Base-by-base conservation (phyloP, 2,329 filamentous ascomycete genomes). In the Berkeleyomyces rouxiae region DNA sequence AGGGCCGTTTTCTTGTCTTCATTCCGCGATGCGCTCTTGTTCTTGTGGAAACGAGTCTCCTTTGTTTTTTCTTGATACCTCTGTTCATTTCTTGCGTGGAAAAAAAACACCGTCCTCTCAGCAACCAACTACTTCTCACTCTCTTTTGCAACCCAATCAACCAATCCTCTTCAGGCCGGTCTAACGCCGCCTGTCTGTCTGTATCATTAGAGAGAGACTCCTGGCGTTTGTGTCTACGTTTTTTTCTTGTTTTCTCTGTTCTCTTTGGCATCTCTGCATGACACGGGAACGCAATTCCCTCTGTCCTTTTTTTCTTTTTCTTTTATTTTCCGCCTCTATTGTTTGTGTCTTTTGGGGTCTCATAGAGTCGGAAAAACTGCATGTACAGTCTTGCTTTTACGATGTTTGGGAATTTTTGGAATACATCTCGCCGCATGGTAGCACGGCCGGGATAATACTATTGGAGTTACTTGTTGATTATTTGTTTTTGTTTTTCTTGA, bases 381-480 rank as follows among this genome's bases (percentile, higher is more conserved):
- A 64, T 64, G 63, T 64, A 58, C 59, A 64, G 59, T 64, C 63
- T 62, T 64, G 63, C 63, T 64, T 59, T 59, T 59, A 51, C 39
- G 58, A n/a, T 63, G 43, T 58, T 58, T 58, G 53, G 51, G 51
- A 59, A 59, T 55, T 42, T 62, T 42, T 40, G 55, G 44, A 51
- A 44, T 43, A 36, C 46, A 10, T n/a, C 49, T 61, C 47, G 58
- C 13, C 49, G 36, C 44, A 33, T 57, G 51, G 51, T 7, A 10
- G 36, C 51, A 36, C 11, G 33, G 39, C 16, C 39, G 31, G 51
- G 11, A n/a, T 39, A 39, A 55, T 55, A 55, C 36, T 55, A 23
- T 59, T 36, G 61, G 57, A 49, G 55, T 59, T 63, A 37, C 33
- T 64, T 61, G 23, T 39, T 64, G 23, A 23, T 43, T 23, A 3